Percentiles rank a stretch among this genome's conserved stretches.
These are phyloP conservation scores for Echria macrotheca DNA, from an alignment of 495 filamentous ascomycete genomes.

Conservation along the genomic window DNA sequence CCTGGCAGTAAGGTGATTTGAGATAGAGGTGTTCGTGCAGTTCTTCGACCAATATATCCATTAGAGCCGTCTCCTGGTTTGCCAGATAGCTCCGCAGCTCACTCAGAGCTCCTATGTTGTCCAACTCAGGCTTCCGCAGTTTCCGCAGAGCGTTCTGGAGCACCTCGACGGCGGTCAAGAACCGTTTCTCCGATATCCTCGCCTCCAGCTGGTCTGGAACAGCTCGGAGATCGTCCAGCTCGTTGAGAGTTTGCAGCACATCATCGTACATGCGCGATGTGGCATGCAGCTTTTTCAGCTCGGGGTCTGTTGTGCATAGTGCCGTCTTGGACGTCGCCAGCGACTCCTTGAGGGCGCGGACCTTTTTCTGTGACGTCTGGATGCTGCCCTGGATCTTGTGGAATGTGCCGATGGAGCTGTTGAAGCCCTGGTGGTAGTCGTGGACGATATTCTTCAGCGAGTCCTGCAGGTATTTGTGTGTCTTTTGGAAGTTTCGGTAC, in stretches of 20 bases:
- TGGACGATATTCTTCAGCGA: conserved; percentile 95
- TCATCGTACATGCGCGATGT: conserved; percentile 88
- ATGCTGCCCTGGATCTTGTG: conserved; percentile 97
- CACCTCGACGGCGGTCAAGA: conserved; percentile 85
- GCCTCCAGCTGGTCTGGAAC: conserved; percentile 91
- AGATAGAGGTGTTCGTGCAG: conserved; percentile 95
- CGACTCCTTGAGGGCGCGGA: conserved; percentile 75
- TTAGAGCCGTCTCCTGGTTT: conserved; percentile 85
- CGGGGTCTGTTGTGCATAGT: conserved; percentile 80
- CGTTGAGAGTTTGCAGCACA: conserved; percentile 74
- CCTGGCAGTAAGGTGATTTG: conserved; percentile 92
- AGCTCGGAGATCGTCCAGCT: conserved; percentile 83
- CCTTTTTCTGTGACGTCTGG: conserved; percentile 76
- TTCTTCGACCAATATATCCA: conserved; percentile 93
- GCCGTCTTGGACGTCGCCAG: conserved; percentile 76
- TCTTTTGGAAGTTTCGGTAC: conserved; percentile 73
- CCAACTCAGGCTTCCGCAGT: conserved; percentile 80
- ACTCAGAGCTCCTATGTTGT: conserved; percentile 81
- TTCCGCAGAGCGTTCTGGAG: conserved; percentile 79
- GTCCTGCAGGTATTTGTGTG: conserved; percentile 77
- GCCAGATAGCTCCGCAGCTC: conserved; percentile 83
- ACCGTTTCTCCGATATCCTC: conserved; percentile 91
- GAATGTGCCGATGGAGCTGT: conserved; percentile 96
- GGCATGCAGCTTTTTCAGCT: conserved; percentile 78
- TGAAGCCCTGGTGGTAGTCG: conserved; percentile 98